Evolutionary conservation across 176 grass and related monocot species (phyloP).

Genomic region (Phoenix roebelenii): DNA sequence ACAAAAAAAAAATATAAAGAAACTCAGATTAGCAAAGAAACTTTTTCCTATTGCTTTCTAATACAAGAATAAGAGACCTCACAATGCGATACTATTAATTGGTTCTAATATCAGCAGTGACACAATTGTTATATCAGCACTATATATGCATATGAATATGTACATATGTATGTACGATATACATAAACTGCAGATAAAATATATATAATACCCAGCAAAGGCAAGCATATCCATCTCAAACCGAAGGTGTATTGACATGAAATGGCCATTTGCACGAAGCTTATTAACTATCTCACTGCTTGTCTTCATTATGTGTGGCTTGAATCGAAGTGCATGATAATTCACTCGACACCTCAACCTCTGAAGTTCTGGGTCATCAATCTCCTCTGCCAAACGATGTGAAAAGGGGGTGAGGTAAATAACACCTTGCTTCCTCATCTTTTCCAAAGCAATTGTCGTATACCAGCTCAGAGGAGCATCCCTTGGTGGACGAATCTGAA

Average conservation of each 20-base stretch:
- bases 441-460: slow-evolving; percentile 66
- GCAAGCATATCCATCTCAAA: slow-evolving; percentile 99
- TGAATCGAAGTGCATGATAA: slow-evolving; percentile 91
- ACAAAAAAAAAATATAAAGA: too few species aligned
- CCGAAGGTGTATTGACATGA: slow-evolving; percentile 97
- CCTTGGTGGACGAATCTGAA: slow-evolving; percentile 89
- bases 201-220: slow-evolving; percentile 73
- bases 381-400: slow-evolving; percentile 86
- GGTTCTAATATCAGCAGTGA: too few species aligned
- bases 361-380: slow-evolving; percentile 77
- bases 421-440: slow-evolving; percentile 79
- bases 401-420: slow-evolving; percentile 99
- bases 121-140: too few species aligned
- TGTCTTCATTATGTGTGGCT: slow-evolving; percentile 81
- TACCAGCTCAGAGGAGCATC: slow-evolving; percentile 97
- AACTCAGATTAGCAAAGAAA: too few species aligned
- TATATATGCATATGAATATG: background rate
- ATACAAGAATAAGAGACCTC: too few species aligned
- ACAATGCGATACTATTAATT: too few species aligned
- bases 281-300: slow-evolving; percentile 88
- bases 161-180: slow-evolving; percentile 1
- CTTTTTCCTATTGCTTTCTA: too few species aligned
- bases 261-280: slow-evolving; percentile 75
- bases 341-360: slow-evolving; percentile 98
- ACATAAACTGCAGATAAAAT: slow-evolving; percentile 1